A percentile compares a stretch with the other conserved stretches of the same genome.
Evolutionary conservation across 176 grass and related monocot genomes (phyloP).

Genomic region (Puya raimondii): DNA sequence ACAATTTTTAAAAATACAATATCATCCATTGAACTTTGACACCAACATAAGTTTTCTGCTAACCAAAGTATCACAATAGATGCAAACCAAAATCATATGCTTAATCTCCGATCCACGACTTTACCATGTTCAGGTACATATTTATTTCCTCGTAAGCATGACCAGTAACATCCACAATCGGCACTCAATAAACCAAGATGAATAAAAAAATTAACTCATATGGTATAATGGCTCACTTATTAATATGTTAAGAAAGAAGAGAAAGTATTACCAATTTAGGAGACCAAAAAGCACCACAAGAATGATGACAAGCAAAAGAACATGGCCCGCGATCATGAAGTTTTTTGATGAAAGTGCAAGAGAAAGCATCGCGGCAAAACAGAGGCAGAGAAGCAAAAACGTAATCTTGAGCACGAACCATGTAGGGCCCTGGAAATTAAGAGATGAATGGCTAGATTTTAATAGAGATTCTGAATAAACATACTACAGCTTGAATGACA

Average conservation of each 20-base stretch:
- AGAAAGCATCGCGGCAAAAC: slow-evolving; percentile 67
- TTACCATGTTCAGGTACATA: too few relatives aligned
- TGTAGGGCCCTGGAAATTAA: slow-evolving; percentile 48
- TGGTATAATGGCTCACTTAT: background rate
- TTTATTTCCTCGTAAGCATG: background rate
- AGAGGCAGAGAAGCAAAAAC: slow-evolving; percentile 70
- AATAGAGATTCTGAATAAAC: slow-evolving; percentile 6
- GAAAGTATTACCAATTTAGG: slow-evolving; percentile 52
- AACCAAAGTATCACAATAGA: too few relatives aligned
- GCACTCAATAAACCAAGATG: background rate
- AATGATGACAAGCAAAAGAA: slow-evolving; percentile 77
- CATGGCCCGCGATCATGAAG: slow-evolving; percentile 63
- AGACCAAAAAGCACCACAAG: slow-evolving; percentile 76
- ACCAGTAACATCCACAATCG: background rate
- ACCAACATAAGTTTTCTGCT: too few relatives aligned
- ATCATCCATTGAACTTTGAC: too few relatives aligned
- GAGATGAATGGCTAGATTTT: slow-evolving; percentile 17
- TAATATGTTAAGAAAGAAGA: slow-evolving; percentile 2
- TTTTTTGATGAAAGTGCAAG: slow-evolving; percentile 75
- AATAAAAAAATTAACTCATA: background rate
- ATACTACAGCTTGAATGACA: slow-evolving; percentile 5
- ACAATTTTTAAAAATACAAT: too few relatives aligned
- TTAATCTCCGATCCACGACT: too few relatives aligned
- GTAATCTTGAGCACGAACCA: slow-evolving; percentile 67
- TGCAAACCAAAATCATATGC: too few relatives aligned